Conservation (phyloP, 768 basidiomycete species). For the Trametes cinnabarina region DNA sequence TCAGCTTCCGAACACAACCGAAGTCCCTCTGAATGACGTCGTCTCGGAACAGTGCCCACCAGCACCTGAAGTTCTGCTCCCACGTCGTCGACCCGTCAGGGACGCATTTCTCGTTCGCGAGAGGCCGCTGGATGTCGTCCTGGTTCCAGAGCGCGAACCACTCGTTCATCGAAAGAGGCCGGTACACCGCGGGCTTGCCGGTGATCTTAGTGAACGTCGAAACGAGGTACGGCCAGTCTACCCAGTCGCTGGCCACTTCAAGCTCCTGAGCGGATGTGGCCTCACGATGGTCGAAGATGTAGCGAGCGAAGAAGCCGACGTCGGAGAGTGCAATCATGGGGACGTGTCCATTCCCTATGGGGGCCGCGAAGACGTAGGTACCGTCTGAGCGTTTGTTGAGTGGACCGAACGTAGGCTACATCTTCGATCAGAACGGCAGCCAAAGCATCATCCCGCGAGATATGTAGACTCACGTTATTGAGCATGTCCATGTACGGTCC, state of each 20-base stretch:
- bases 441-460: no score
- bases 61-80: slow-evolving; percentile 41
- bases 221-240: slow-evolving; percentile 27
- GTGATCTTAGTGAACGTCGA: slow-evolving; percentile 31
- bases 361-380: slow-evolving; percentile 30
- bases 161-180: slow-evolving; percentile 19
- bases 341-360: slow-evolving; percentile 29
- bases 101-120: slow-evolving; percentile 20
- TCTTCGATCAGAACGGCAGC: background rate
- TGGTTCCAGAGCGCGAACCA: slow-evolving; percentile 10
- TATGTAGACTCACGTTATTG: slow-evolving; percentile 9
- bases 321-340: slow-evolving; percentile 33
- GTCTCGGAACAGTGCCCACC: slow-evolving; percentile 43
- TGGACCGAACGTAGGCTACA: slow-evolving; percentile 21
- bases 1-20: slow-evolving; percentile 40
- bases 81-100: slow-evolving; percentile 26
- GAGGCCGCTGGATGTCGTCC: slow-evolving; percentile 20
- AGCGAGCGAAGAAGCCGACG: slow-evolving; percentile 31
- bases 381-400: slow-evolving; percentile 29
- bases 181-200: slow-evolving; percentile 25
- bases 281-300: slow-evolving; percentile 33
- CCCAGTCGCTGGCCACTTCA: slow-evolving; percentile 29
- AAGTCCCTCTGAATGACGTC: slow-evolving; percentile 42
- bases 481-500: slow-evolving; percentile 22
- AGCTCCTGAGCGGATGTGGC: slow-evolving; percentile 26